These are phyloP conservation scores for Taiozyma sp. DNA, from an alignment of 1,139 yeast genomes.

Conservation along the genomic window DNA sequence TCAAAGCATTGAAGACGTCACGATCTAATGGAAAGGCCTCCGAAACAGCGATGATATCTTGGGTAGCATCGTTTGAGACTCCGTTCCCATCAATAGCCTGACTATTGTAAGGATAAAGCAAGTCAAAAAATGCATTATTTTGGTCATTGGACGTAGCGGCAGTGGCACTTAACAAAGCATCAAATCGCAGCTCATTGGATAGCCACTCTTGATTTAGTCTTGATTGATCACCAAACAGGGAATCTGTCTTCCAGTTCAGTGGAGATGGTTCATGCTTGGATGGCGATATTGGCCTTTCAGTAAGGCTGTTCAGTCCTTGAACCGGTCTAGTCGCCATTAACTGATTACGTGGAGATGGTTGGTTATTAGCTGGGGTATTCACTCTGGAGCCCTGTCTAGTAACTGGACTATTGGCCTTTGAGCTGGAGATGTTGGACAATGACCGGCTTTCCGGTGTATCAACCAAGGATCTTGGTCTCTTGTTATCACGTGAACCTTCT, in stretches of 20 bases:
- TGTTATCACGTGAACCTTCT: neutral
- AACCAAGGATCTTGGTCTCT: neutral
- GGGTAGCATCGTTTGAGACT: neutral
- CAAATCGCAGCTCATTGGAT: conserved; percentile 64
- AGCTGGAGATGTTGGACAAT: neutral
- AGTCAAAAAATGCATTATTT: conserved; percentile 42
- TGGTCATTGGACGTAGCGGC: conserved; percentile 66
- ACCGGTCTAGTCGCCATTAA: neutral
- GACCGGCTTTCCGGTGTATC: neutral
- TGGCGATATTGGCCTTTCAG: neutral
- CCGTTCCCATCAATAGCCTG: neutral
- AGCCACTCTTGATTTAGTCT: conserved; percentile 48
- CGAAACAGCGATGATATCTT: conserved; percentile 1
- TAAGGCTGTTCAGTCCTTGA: neutral
- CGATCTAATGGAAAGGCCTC: conserved; percentile 18
- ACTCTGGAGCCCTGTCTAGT: neutral
- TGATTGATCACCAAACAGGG: conserved; percentile 18
- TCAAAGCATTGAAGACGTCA: conserved; percentile 22
- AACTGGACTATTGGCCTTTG: neutral
- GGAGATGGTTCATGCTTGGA: neutral
- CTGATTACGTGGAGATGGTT: neutral
- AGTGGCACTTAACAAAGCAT: conserved; percentile 59
- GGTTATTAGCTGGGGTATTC: neutral
- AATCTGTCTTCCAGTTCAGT: conserved; percentile 8
- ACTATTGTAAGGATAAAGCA: conserved; percentile 32